Evolutionary conservation across 352 stramenopile species (phyloP), one percentile per base, ranked within the genome.

Genomic region (Thraustochytrium sp.): DNA sequence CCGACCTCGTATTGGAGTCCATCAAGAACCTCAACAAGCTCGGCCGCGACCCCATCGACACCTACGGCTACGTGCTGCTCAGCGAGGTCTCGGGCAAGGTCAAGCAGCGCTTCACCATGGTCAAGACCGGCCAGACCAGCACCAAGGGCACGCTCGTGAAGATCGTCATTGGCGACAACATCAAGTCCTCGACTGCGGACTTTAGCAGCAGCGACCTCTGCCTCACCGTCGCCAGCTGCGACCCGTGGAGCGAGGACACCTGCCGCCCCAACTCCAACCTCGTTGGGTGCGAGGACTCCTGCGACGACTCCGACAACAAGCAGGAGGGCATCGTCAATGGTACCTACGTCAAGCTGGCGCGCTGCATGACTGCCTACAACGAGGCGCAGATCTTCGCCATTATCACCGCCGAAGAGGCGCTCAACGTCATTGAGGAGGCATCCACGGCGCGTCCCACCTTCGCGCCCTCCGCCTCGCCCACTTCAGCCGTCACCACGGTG

Each of bases 281-380:
- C 5, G 46, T 63, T n/a, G 31, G 31, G 26, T 80, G 68, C 51
- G 46, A 80, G 26, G 40, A 44, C 11, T 2, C 3, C 44, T 80
- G 40, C 51, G n/a, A 34, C 68, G 2, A 78, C 26, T 18, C 16
- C 34, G 21, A 53, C 0, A 51, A 61, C 11, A 80, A 21, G 34
- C 34, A 31, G 23, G 44, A 61, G 13, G 68, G 36, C 31, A 55
- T 65, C 21, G 68, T 55, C 21, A 46, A 46, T 3, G 68, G 68
- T 13, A 26, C 68, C 18, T 80, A 65, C 26, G 68, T 80, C 48
- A 80, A 64, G 53, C 68, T 80, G 37, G 48, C 48, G 26, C 40
- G 26, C 23, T 80, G 68, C 51, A 44, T 44, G n/a, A n/a, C 46
- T 16, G 0, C 1, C 42, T 63, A 63, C 44, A 44, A 80, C 68